Evolutionary conservation across 768 basidiomycete genomes (phyloP).

Genomic region (Mycena alexandri): DNA sequence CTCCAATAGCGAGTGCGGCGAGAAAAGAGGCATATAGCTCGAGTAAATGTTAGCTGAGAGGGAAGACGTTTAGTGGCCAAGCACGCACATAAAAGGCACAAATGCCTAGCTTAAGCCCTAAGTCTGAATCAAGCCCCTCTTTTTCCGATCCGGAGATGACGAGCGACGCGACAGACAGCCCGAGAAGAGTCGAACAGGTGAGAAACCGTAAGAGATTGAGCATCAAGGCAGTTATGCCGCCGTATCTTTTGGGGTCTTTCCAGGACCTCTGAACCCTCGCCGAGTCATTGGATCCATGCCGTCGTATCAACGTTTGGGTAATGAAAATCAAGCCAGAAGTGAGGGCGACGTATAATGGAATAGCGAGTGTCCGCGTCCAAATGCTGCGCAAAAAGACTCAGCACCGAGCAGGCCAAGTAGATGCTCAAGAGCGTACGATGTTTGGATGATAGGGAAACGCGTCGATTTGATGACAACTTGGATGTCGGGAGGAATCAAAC

Average conservation of each 20-base stretch:
- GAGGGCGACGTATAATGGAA: conserved; percentile 27
- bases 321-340: conserved; percentile 20
- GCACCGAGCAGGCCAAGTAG: not conserved
- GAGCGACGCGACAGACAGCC: conserved; percentile 22
- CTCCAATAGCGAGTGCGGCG: not conserved
- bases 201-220: conserved; percentile 24
- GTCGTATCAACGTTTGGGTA: not conserved
- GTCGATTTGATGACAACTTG: conserved; percentile 25
- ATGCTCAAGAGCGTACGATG: conserved; percentile 14
- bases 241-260: conserved; percentile 31
- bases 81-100: conserved; percentile 35
- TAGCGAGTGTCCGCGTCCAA: conserved; percentile 23
- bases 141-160: conserved; percentile 1
- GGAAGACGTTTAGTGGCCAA: not conserved
- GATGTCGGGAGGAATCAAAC: conserved; percentile 16
- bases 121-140: not conserved
- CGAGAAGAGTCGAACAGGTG: conserved; percentile 25
- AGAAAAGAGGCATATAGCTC: conserved; percentile 29
- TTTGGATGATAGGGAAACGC: not conserved
- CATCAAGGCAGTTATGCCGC: conserved; percentile 12
- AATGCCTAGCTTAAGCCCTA: not conserved
- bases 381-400: not conserved
- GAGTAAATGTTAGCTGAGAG: not conserved
- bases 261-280: conserved; percentile 11
- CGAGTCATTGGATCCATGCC: not conserved